A percentile compares a stretch with the other conserved stretches of the same genome.
Evolutionary conservation across 1,139 yeast species (phyloP).

Genomic region (Yamadazyma oceani): DNA sequence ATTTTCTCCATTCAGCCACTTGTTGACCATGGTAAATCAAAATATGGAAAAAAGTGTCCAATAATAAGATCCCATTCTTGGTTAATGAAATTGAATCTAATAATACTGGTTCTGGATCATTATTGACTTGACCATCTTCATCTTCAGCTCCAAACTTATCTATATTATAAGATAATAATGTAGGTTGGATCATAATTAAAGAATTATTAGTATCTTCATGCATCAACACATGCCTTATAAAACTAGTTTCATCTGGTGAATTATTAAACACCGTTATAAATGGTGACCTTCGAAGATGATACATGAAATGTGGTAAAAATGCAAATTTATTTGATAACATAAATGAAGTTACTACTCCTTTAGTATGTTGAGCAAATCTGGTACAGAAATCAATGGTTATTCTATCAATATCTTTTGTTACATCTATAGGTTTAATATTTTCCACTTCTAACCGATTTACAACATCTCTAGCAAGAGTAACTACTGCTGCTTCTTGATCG

Average conservation of each 20-base stretch:
- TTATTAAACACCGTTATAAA: conserved; percentile 70
- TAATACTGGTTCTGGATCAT: conserved; percentile 58
- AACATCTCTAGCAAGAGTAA: conserved; percentile 56
- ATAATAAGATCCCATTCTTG: conserved; percentile 57
- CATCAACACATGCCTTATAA: conserved; percentile 62
- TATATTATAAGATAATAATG: conserved; percentile 63
- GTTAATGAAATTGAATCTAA: conserved; percentile 68
- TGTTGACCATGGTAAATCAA: conserved; percentile 68
- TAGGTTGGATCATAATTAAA: conserved; percentile 75
- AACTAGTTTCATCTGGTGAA: conserved; percentile 80
- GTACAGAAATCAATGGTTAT: conserved; percentile 80
- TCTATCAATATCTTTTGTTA: conserved; percentile 85
- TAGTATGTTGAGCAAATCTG: conserved; percentile 83
- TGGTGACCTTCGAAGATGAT: conserved; percentile 69
- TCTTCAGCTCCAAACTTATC: conserved; percentile 48
- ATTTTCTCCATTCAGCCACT: conserved; percentile 69
- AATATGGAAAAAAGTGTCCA: conserved; percentile 76
- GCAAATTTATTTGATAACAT: conserved; percentile 76
- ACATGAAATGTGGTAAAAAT: conserved; percentile 72
- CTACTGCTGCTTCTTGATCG: conserved; percentile 73
- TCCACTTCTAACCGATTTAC: conserved; percentile 43
- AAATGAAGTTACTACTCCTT: conserved; percentile 75
- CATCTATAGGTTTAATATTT: conserved; percentile 67
- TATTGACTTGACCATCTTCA: conserved; percentile 35
- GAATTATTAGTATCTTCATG: conserved; percentile 69